A percentile compares a stretch with the other conserved stretches of the same genome.
phyloP scores from a whole-genome alignment of 352 stramenopile genomes.

The Discostella stelligera region DNA sequence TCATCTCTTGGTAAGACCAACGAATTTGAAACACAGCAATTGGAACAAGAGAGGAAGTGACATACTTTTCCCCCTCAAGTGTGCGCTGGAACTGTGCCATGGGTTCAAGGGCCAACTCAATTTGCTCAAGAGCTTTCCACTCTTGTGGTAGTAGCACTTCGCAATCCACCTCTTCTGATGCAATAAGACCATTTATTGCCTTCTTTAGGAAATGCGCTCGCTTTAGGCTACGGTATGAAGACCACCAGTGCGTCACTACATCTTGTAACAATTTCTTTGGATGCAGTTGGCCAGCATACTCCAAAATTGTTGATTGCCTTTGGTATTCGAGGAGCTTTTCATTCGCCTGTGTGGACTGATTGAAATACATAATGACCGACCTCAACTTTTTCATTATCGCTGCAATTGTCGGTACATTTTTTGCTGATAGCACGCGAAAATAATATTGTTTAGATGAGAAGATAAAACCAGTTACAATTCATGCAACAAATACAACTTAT shows the following conservation, averaged over 20 bases:
- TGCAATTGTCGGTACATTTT: not conserved
- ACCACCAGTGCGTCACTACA: slow-evolving; percentile 5
- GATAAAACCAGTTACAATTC: not conserved
- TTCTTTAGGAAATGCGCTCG: not conserved
- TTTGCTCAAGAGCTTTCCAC: not conserved
- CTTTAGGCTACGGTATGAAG: not conserved
- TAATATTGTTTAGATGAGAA: not conserved
- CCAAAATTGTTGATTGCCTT: not conserved
- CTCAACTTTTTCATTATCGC: not conserved
- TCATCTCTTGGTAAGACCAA: not conserved
- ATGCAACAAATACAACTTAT: not conserved
- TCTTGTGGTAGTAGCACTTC: not conserved
- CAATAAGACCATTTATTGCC: not conserved
- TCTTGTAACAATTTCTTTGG: slow-evolving; percentile 1
- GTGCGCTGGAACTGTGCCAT: slow-evolving; percentile 1
- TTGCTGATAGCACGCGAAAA: not conserved
- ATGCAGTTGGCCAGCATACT: not conserved
- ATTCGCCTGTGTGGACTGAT: slow-evolving; percentile 1
- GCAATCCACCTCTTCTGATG: too few species aligned
- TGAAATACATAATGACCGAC: not conserved
- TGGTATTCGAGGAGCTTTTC: not conserved
- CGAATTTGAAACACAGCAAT: slow-evolving; percentile 1
- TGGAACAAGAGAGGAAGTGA: not conserved
- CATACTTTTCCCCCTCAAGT: slow-evolving; percentile 5
- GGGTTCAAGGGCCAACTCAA: not conserved